Evolutionary conservation across 306 rosid genomes (phyloP).

Genomic region (Cyamopsis tetragonoloba): DNA sequence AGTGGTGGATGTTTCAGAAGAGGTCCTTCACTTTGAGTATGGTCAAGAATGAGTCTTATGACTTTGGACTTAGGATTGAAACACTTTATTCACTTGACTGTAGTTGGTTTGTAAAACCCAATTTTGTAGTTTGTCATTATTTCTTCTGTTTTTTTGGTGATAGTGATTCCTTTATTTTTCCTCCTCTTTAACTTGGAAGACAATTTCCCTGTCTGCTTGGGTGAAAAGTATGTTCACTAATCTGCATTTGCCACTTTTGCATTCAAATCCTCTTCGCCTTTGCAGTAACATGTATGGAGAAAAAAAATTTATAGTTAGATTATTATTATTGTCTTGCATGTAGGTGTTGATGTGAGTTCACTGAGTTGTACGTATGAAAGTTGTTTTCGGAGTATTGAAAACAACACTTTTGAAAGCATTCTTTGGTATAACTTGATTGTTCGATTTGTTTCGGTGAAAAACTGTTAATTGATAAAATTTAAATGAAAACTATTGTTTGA

Average conservation of each 20-base stretch:
- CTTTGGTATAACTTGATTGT: too few relatives aligned
- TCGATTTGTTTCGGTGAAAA: too few relatives aligned
- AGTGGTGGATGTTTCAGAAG: slow-evolving; percentile 47
- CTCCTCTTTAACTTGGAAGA: not conserved
- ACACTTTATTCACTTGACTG: not conserved
- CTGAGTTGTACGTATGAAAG: too few relatives aligned
- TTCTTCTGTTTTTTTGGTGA: not conserved
- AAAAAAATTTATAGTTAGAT: not conserved
- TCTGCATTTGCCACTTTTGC: too few relatives aligned
- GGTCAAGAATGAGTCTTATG: slow-evolving; percentile 28
- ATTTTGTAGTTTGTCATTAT: slow-evolving; percentile 27
- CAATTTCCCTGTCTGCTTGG: not conserved
- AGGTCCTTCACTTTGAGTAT: slow-evolving; percentile 50
- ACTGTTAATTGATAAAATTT: too few relatives aligned
- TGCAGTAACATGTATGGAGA: not conserved
- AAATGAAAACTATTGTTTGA: too few relatives aligned
- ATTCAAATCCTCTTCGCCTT: too few relatives aligned
- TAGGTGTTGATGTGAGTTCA: too few relatives aligned
- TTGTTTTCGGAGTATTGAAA: too few relatives aligned
- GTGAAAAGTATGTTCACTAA: not conserved
- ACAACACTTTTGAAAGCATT: too few relatives aligned
- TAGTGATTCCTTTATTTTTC: not conserved
- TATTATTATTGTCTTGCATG: too few relatives aligned
- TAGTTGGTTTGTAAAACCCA: slow-evolving; percentile 17
- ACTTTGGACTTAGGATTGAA: not conserved